Percentiles rank a stretch among this genome's conserved stretches.
phyloP scores from a whole-genome alignment of 176 grass and related monocot species.

The Zizania latifolia region DNA sequence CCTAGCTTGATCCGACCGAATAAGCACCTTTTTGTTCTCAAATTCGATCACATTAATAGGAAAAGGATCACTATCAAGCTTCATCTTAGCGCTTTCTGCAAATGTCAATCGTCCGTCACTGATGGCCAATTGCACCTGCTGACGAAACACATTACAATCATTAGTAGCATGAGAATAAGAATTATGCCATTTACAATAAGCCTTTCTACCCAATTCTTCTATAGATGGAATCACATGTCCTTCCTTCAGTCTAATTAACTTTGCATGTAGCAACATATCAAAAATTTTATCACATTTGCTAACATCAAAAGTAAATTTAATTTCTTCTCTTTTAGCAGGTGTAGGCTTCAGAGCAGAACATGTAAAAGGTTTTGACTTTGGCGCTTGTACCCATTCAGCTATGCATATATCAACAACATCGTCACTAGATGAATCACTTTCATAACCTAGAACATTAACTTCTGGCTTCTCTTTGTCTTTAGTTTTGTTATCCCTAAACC shows the following conservation, averaged over 20 bases:
- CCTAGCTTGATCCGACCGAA: too few relatives aligned
- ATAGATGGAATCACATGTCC: neutral
- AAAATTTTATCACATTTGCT: neutral
- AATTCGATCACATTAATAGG: too few relatives aligned
- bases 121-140: neutral
- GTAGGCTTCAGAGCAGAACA: neutral
- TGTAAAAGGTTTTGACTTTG: neutral
- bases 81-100: too few relatives aligned
- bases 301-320: neutral
- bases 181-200: neutral
- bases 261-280: neutral
- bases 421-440: neutral
- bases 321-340: neutral
- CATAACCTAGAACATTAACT: neutral
- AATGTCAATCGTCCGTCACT: neutral
- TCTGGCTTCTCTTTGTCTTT: neutral
- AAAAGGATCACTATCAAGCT: too few relatives aligned
- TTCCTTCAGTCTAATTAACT: neutral
- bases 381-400: neutral
- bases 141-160: neutral
- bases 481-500: neutral
- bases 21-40: too few relatives aligned
- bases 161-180: too few relatives aligned
- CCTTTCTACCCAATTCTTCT: neutral
- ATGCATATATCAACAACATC: neutral